Evolutionary conservation across 192 early-diverging fungal genomes (phyloP).

Genomic region (Rhizophagus sp.): DNA sequence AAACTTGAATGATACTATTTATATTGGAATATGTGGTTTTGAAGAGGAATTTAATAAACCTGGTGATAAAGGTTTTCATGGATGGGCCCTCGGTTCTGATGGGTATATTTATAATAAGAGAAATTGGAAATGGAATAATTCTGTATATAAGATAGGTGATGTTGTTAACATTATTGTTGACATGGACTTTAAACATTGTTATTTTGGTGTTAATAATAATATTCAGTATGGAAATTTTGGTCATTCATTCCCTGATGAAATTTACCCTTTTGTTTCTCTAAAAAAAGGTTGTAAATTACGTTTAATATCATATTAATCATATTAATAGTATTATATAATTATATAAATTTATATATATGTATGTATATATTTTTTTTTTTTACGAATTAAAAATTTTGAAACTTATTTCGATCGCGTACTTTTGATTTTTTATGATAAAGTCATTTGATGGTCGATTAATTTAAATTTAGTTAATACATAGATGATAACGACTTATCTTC

Average conservation of each 20-base stretch:
- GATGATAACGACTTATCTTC: no score
- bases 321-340: no score
- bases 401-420: no score
- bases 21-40: slow-evolving; percentile 1
- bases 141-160: not conserved
- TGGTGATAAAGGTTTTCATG: not conserved
- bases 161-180: slow-evolving; percentile 25
- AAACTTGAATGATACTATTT: not conserved
- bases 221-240: not conserved
- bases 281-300: not conserved
- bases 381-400: no score
- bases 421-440: no score
- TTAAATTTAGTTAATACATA: no score
- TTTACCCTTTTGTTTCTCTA: slow-evolving; percentile 23
- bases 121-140: not conserved
- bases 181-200: slow-evolving; percentile 17
- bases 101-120: not conserved
- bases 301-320: not conserved
- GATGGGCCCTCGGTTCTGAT: not conserved
- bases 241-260: slow-evolving; percentile 10
- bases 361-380: no score
- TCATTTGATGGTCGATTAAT: no score
- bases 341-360: no score
- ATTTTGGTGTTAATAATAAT: slow-evolving; percentile 17
- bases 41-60: not conserved